A percentile compares a stretch with the other conserved stretches of the same genome.
These are phyloP conservation scores for Hymenoscyphus scutula DNA, from an alignment of 2,329 filamentous ascomycete species.

Conservation along the genomic window DNA sequence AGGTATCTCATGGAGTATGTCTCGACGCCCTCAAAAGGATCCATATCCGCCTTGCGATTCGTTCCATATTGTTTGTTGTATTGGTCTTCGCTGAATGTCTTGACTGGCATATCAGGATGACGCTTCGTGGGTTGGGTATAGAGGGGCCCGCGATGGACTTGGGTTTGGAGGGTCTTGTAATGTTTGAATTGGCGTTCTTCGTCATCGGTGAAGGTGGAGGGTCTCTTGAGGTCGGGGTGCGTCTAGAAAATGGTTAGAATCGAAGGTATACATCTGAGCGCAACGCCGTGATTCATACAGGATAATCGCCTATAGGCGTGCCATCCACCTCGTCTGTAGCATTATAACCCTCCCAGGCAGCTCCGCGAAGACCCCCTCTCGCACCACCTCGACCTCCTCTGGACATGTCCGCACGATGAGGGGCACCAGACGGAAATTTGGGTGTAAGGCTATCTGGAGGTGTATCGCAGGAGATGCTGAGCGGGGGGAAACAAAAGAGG, in stretches of 20 bases:
- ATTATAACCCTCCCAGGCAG: constrained; percentile 34
- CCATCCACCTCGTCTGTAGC: constrained; percentile 34
- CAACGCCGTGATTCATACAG: constrained; percentile 40
- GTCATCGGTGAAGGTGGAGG: constrained; percentile 39
- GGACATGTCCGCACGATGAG: constrained; percentile 2
- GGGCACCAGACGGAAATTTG: not conserved
- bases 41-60: constrained; percentile 45
- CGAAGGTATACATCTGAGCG: not conserved
- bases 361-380: constrained; percentile 31
- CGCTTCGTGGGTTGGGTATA: constrained; percentile 42
- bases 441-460: not conserved
- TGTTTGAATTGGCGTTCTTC: constrained; percentile 49
- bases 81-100: constrained; percentile 43
- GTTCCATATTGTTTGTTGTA: constrained; percentile 36
- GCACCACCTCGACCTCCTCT: constrained; percentile 37
- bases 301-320: constrained; percentile 46
- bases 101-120: constrained; percentile 38
- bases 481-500: not conserved
- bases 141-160: constrained; percentile 57
- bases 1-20: constrained; percentile 58
- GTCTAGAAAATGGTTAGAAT: constrained; percentile 19
- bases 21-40: constrained; percentile 61
- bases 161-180: constrained; percentile 51
- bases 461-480: not conserved
- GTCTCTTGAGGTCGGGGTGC: constrained; percentile 38